Evolutionary conservation across 2,329 filamentous ascomycete genomes (phyloP).

Genomic region (Penicillium sp.): DNA sequence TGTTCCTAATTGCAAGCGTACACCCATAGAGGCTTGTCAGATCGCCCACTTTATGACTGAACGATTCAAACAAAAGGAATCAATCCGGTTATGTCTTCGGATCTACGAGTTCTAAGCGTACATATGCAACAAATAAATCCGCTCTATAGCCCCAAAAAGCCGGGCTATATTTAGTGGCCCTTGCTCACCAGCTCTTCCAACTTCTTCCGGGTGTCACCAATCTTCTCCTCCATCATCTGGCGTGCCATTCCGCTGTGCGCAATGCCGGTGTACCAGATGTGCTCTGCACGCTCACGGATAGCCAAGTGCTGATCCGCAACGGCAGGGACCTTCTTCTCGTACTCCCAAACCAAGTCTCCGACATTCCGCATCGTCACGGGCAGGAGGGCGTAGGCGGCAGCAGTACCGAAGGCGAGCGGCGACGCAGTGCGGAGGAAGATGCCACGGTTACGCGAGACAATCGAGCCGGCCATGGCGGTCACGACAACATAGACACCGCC

Average conservation of each 20-base stretch:
- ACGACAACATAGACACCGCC: slow-evolving; percentile 90
- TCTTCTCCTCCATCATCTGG: slow-evolving; percentile 75
- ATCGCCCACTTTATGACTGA: neutral
- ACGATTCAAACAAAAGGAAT: slow-evolving; percentile 20
- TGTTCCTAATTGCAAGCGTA: neutral
- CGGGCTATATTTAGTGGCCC: slow-evolving; percentile 61
- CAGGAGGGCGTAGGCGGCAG: slow-evolving; percentile 78
- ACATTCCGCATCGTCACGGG: slow-evolving; percentile 90
- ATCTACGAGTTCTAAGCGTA: slow-evolving; percentile 31
- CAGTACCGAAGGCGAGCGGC: slow-evolving; percentile 75
- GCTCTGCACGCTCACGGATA: slow-evolving; percentile 65
- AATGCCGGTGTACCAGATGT: slow-evolving; percentile 70
- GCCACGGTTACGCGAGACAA: slow-evolving; percentile 83
- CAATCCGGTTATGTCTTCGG: slow-evolving; percentile 24
- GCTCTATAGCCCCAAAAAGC: slow-evolving; percentile 11
- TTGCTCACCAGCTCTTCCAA: slow-evolving; percentile 90
- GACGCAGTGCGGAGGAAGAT: slow-evolving; percentile 73
- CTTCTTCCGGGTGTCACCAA: slow-evolving; percentile 69
- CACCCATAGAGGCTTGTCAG: neutral
- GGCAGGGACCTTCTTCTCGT: slow-evolving; percentile 83
- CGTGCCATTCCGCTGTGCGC: slow-evolving; percentile 69
- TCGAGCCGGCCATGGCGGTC: slow-evolving; percentile 89
- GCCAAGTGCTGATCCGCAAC: slow-evolving; percentile 77
- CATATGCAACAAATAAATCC: slow-evolving; percentile 26
- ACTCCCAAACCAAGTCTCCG: slow-evolving; percentile 81